Evolutionary conservation across 2,329 filamentous ascomycete species (phyloP).

Genomic region (Hypoxylon sp.): DNA sequence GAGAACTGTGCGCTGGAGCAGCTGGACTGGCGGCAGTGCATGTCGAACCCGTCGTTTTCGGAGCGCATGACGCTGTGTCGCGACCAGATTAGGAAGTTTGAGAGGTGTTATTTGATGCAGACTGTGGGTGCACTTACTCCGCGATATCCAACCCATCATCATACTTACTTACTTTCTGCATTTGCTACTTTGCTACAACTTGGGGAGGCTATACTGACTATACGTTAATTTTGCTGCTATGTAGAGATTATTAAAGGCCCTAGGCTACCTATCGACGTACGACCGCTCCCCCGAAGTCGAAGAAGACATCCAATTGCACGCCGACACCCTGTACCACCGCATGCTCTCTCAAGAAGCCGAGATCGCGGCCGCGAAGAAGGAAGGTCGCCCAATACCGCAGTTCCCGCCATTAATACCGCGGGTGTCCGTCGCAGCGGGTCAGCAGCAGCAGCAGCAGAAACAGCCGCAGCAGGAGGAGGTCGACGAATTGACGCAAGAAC

Average conservation of each 20-base stretch:
- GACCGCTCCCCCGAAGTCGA: constrained; percentile 78
- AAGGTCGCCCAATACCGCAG: constrained; percentile 70
- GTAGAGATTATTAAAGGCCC: constrained; percentile 87
- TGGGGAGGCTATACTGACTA: background rate
- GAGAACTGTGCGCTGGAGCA: constrained; percentile 96
- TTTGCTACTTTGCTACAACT: background rate
- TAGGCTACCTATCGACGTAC: constrained; percentile 84
- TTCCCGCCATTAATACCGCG: constrained; percentile 71
- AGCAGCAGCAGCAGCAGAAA: constrained; percentile 19
- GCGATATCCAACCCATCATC: background rate
- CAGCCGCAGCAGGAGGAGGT: constrained; percentile 40
- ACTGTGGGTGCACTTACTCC: constrained; percentile 66
- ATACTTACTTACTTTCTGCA: no score
- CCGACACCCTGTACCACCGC: constrained; percentile 88
- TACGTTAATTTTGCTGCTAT: background rate
- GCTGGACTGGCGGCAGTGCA: constrained; percentile 85
- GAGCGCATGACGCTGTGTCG: constrained; percentile 85
- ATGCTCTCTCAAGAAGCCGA: constrained; percentile 86
- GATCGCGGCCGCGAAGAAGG: constrained; percentile 77
- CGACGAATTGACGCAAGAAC: constrained; percentile 60
- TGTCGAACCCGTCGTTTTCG: constrained; percentile 77
- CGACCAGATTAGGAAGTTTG: constrained; percentile 81
- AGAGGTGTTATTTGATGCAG: constrained; percentile 92
- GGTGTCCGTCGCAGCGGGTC: constrained; percentile 45
- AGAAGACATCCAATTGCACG: constrained; percentile 95